phyloP scores from a whole-genome alignment of 352 stramenopile genomes.

The Phytopythium litorale region DNA sequence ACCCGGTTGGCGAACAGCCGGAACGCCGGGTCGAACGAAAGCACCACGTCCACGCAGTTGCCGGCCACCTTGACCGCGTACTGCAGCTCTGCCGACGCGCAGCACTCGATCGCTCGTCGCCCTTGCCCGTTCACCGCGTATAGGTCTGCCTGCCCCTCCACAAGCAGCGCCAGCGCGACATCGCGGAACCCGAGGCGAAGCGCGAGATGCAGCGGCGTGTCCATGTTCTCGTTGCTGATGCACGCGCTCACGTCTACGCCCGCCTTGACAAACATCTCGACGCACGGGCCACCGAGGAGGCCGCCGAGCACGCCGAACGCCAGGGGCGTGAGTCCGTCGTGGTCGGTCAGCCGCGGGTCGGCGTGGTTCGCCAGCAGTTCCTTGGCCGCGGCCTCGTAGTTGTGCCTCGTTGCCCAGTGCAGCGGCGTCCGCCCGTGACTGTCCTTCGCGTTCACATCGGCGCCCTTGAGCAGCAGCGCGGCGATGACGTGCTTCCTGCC shows the following conservation, averaged over 20 bases:
- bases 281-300: conserved; percentile 33
- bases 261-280: conserved; percentile 51
- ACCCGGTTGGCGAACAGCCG: conserved; percentile 55
- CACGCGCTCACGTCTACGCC: conserved; percentile 46
- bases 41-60: conserved; percentile 65
- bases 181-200: conserved; percentile 55
- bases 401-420: conserved; percentile 77
- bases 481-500: conserved; percentile 46
- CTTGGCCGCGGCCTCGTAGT: conserved; percentile 48
- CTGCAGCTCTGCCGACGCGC: conserved; percentile 67
- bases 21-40: conserved; percentile 74
- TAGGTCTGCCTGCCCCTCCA: conserved; percentile 49
- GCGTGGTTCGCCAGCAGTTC: conserved; percentile 48
- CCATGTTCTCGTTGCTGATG: conserved; percentile 42
- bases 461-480: conserved; percentile 39
- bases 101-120: conserved; percentile 65
- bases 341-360: conserved; percentile 47
- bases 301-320: conserved; percentile 58
- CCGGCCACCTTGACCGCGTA: conserved; percentile 73
- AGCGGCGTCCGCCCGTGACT: conserved; percentile 53
- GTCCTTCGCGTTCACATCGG: conserved; percentile 63
- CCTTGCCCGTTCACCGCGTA: conserved; percentile 50
- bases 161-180: conserved; percentile 56
- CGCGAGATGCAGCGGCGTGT: conserved; percentile 74
- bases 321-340: conserved; percentile 62